These are phyloP conservation scores for Fomitopsis pulvina DNA, from an alignment of 768 basidiomycete species.

Conservation along the genomic window DNA sequence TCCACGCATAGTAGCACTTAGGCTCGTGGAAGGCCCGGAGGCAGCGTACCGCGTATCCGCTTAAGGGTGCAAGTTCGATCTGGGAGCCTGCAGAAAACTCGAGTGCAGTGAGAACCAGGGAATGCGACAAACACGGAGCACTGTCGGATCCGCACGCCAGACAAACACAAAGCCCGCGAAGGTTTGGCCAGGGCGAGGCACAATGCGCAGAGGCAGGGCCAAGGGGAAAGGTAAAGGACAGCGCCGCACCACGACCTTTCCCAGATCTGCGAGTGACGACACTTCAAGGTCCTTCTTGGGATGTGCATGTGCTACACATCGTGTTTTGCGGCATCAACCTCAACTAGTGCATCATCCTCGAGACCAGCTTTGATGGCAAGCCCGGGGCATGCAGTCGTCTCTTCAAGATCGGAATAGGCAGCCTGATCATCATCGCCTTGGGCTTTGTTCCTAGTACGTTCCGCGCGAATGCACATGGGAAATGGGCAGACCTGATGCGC, in stretches of 20 bases:
- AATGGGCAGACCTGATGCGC: background rate
- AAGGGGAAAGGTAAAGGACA: no score
- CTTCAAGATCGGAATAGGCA: conserved; percentile 61
- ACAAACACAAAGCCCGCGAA: no score
- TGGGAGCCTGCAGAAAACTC: no score
- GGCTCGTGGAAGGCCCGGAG: no score
- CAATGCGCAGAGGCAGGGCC: no score
- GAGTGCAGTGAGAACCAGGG: no score
- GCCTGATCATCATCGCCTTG: conserved; percentile 64
- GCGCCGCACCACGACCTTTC: background rate
- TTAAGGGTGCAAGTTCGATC: no score
- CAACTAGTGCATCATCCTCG: conserved; percentile 73
- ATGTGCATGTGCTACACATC: conserved; percentile 56
- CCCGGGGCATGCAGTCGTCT: conserved; percentile 57
- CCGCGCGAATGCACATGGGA: background rate
- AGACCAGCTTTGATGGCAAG: conserved; percentile 61
- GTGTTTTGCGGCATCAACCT: conserved; percentile 77
- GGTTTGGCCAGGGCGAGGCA: no score
- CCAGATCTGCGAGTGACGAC: conserved; percentile 49
- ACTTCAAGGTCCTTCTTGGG: conserved; percentile 59
- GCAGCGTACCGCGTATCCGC: no score
- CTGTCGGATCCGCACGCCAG: no score
- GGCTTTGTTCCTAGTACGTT: conserved; percentile 69
- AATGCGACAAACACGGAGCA: no score
- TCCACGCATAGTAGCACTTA: no score